A percentile compares a stretch with the other conserved stretches of the same genome.
Evolutionary conservation across 192 early-diverging fungal genomes (phyloP).

Genomic region (Martensiomyces pterosporus): DNA sequence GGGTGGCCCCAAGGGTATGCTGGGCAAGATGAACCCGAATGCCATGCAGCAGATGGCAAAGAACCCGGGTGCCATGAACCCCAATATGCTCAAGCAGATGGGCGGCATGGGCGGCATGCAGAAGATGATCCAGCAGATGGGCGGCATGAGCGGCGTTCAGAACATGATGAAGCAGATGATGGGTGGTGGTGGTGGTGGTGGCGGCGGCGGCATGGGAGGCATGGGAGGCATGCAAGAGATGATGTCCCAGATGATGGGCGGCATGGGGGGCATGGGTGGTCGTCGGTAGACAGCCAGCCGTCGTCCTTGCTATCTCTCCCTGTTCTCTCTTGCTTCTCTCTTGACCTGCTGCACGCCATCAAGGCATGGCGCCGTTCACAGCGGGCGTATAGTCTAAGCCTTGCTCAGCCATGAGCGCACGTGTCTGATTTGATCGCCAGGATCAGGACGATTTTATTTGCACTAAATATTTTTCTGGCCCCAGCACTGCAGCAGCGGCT

Average conservation of each 20-base stretch:
- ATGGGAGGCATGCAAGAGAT: conserved; percentile 69
- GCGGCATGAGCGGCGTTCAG: conserved; percentile 54
- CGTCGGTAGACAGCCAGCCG: too few species aligned
- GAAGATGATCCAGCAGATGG: conserved; percentile 52
- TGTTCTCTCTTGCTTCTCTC: too few species aligned
- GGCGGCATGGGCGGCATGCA: conserved; percentile 53
- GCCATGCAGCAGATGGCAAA: conserved; percentile 59
- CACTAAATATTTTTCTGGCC: too few species aligned
- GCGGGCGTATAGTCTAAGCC: too few species aligned
- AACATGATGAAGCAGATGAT: conserved; percentile 69
- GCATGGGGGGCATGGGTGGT: conserved; percentile 23
- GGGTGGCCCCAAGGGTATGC: conserved; percentile 84
- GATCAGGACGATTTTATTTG: too few species aligned
- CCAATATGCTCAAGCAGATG: conserved; percentile 80
- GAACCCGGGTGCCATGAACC: conserved; percentile 61
- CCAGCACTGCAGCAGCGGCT: too few species aligned
- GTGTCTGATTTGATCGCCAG: too few species aligned
- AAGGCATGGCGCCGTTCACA: too few species aligned
- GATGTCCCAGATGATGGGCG: conserved; percentile 62
- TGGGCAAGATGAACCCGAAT: conserved; percentile 62
- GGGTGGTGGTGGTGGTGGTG: conserved; percentile 53
- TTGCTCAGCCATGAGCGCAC: too few species aligned
- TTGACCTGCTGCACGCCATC: too few species aligned
- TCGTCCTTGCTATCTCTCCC: too few species aligned
- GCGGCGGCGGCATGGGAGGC: conserved; percentile 51